Evolutionary conservation across 305 asterid genomes (phyloP).

Genomic region (Fraxinus velutina): DNA sequence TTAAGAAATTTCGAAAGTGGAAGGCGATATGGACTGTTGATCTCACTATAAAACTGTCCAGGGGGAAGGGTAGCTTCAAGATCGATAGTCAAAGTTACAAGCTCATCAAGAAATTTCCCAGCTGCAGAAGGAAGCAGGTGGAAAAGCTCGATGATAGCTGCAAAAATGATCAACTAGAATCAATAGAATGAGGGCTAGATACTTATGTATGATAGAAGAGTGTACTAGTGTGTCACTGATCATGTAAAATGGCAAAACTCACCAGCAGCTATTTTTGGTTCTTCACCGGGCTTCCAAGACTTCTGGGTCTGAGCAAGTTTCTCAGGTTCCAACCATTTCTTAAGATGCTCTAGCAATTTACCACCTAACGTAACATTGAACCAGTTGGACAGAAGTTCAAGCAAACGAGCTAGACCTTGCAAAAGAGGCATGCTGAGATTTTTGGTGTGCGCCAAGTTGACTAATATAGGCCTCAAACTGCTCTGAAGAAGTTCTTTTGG

Average conservation of each 20-base stretch:
- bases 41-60: slow-evolving; percentile 96
- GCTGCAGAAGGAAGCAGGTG: slow-evolving; percentile 99
- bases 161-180: slow-evolving; percentile 27
- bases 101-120: slow-evolving; percentile 97
- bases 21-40: slow-evolving; percentile 96
- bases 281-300: slow-evolving; percentile 99
- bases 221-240: slow-evolving; percentile 13
- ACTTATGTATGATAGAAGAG: background rate
- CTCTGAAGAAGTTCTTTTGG: slow-evolving; percentile 98
- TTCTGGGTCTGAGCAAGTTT: slow-evolving; percentile 90
- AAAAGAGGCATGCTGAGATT: slow-evolving; percentile 98
- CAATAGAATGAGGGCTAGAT: slow-evolving; percentile 19
- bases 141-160: slow-evolving; percentile 99
- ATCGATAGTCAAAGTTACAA: slow-evolving; percentile 94
- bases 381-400: slow-evolving; percentile 97
- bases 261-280: slow-evolving; percentile 99
- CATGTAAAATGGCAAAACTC: slow-evolving; percentile 30
- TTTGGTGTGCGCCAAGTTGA: slow-evolving; percentile 95
- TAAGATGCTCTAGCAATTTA: slow-evolving; percentile 95
- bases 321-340: slow-evolving; percentile 99
- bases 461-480: slow-evolving; percentile 97
- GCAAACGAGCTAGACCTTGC: slow-evolving; percentile 98
- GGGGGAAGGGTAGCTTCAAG: slow-evolving; percentile 93
- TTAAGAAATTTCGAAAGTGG: slow-evolving; percentile 95
- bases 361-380: slow-evolving; percentile 98